phyloP scores from a whole-genome alignment of 345 rosid species.

The Physaria fendleri region DNA sequence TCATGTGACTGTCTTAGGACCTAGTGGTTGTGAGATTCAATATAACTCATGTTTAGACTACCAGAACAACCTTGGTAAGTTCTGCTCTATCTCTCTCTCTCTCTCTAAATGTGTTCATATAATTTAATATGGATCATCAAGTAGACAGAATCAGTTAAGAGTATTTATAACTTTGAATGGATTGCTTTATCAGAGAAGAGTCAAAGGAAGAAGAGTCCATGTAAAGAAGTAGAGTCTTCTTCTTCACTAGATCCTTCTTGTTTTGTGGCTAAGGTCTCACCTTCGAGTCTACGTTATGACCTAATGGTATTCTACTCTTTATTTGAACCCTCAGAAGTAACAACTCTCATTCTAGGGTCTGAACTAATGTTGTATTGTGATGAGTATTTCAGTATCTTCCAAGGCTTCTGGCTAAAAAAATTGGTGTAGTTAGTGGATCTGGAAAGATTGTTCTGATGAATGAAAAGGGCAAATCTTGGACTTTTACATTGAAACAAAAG shows the following conservation, averaged over 20 bases:
- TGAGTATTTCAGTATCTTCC: background rate
- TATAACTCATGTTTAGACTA: background rate
- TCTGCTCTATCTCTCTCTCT: background rate
- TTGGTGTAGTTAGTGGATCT: background rate
- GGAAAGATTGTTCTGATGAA: constrained; percentile 5
- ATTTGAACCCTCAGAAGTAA: background rate
- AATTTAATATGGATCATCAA: background rate
- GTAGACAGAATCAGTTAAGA: background rate
- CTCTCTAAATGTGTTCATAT: background rate
- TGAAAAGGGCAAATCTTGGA: constrained; percentile 11
- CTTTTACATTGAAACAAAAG: background rate
- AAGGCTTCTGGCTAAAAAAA: background rate
- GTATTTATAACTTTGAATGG: too few species aligned
- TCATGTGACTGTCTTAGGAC: constrained; percentile 14
- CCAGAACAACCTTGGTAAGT: background rate
- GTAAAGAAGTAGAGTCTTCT: background rate
- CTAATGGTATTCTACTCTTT: background rate
- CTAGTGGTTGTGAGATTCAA: constrained; percentile 15
- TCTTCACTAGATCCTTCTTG: constrained; percentile 4
- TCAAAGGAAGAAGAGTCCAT: too few species aligned
- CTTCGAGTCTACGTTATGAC: background rate
- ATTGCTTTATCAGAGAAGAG: too few species aligned
- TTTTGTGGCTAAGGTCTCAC: background rate
- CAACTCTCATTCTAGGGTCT: background rate
- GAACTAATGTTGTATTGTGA: background rate